These are phyloP conservation scores for Metschnikowia kunwiensis DNA, from an alignment of 805 yeast species.

Conservation along the genomic window DNA sequence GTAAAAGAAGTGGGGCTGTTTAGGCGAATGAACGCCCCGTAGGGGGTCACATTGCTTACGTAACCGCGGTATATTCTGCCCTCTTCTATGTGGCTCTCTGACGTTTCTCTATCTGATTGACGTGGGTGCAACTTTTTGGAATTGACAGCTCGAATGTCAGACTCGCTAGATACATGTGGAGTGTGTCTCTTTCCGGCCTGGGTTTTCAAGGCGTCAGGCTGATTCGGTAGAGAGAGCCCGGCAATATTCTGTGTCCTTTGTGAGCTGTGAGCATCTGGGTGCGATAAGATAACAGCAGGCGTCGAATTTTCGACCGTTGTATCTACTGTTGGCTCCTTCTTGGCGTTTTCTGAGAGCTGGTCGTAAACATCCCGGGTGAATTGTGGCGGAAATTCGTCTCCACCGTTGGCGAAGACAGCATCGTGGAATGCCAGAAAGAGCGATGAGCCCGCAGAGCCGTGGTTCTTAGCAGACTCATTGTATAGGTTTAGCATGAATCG, in stretches of 20 bases:
- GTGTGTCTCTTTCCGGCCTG: too few species aligned
- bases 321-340: background rate
- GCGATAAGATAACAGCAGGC: too few species aligned
- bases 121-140: too few species aligned
- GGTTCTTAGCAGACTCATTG: conserved; percentile 17
- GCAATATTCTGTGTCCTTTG: too few species aligned
- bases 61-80: conserved; percentile 53
- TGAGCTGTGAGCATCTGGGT: too few species aligned
- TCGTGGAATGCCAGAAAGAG: conserved; percentile 10
- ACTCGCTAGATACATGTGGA: too few species aligned
- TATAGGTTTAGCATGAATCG: conserved; percentile 28
- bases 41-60: conserved; percentile 57
- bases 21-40: conserved; percentile 76
- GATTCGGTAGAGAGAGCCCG: too few species aligned
- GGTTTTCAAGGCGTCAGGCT: too few species aligned
- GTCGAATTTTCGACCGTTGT: too few species aligned
- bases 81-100: conserved; percentile 1
- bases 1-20: conserved; percentile 26
- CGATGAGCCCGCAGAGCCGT: conserved; percentile 7
- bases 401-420: conserved; percentile 35
- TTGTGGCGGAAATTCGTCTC: conserved; percentile 36
- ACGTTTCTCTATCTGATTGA: too few species aligned
- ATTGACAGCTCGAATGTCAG: too few species aligned
- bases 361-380: conserved; percentile 26
- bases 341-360: conserved; percentile 3